Base-by-base conservation (phyloP, 345 rosid species). In the Rhodamnia rubescens region DNA sequence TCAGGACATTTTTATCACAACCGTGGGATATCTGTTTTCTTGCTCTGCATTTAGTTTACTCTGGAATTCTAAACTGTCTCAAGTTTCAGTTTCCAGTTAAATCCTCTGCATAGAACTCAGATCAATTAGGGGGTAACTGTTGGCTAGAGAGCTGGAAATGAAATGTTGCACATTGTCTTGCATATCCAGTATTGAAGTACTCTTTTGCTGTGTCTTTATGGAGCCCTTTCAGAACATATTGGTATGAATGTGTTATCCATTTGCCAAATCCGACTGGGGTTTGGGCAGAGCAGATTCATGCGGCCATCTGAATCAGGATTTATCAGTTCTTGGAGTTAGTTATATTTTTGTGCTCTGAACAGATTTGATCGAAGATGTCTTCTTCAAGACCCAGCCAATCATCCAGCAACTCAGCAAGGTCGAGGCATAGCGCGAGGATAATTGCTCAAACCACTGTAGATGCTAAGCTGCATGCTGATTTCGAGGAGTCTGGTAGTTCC, bases 371-470 rank as follows among this genome's bases (percentile, higher is more conserved):
- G 84, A 87, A 90, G 85, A 97, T 97, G 98, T 94, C 99, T 86
- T 88, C 95, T 64, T 91, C 99, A 74, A 94, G 98, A 87, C 98
- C 95, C 29, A 90, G 90, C 86, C 97, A 93, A 27, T 92, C 98
- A 44, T 92, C 98, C 74, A 92, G 85, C 93, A 93, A 88, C 87
- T 90, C 98, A 1, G 93, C 90, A 81, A 92, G 94, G 85, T 93
- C 99, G 83, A 94, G 96, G 83, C 93, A 95, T 90, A 91, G 97
- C 86, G 94, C 95, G 47, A 91, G 98, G 90, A 90, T 95, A 86
- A 92, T 96, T 85, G 98, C 99, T 57, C 99, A 97, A 88, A 97
- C 99, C 82, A 91, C 95, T 56, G 94, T 93, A 56, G 99, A 97
- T 89, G 99, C 99, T 7, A 95, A 93, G 88, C 94, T 97, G 86